Base-by-base conservation (phyloP, 1,139 yeast genomes). In the Hyphopichia buzzinii region DNA sequence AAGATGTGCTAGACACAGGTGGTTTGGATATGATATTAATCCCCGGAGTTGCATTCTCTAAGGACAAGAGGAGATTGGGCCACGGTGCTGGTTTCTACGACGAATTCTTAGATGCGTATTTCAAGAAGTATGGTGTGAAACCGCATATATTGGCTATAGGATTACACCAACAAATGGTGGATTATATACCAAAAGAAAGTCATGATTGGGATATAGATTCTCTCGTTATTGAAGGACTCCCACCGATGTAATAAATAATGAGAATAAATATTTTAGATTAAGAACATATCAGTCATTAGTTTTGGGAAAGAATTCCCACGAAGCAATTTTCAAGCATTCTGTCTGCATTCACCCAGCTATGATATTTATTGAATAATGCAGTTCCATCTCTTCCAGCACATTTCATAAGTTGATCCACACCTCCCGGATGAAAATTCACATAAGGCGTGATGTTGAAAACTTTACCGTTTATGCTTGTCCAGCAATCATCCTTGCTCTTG, bases 51-150 rank as follows among this genome's bases (percentile, higher is more conserved):
- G 96, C 88, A 1, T 90, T 87, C 54, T 72, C 84, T 3, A 47
- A 41, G 1, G 36, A 48, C 7, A 77, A 81, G 34, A 63, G 68
- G 24, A 59, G 98, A 39, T 57, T 92, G 37, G 98, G 97, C 1
- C 96, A 89, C 55, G 98, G 98, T 1, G 94, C 83, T 8, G 98
- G 97, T 0, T 89, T 77, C 57, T 92, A 92, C 57, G 97, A 92
- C 56, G 87, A 82, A 46, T 90, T 78, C 54, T 68, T 88, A 27
- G 62, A 66, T 26, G 63, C 81, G 30, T 81, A 80, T 49, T 35
- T 49, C n/a, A 48, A 56, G 23, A 58, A 55, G 46, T 57, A 61
- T 40, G 48, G 49, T 1, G 47, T 40, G 16, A 48, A 37, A 19
- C 84, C 85, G 0, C 55, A 53, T 28, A 50, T 83, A 26, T 55